Base-by-base conservation (phyloP, 2,329 filamentous ascomycete species). In the Diplodia sapinea region DNA sequence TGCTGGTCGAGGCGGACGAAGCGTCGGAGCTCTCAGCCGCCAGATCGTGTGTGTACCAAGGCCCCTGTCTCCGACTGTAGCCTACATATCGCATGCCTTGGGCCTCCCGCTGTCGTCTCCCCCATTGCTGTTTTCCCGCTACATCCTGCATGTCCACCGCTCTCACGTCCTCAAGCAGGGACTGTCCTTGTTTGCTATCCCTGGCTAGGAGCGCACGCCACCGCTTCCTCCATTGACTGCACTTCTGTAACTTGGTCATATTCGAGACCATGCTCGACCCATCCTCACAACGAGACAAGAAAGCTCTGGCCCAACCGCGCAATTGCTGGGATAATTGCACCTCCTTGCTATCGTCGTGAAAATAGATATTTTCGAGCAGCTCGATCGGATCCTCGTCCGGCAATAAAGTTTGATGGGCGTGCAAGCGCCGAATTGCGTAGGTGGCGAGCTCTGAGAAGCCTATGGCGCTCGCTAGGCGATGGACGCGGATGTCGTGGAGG, bases 391-490 rank as follows among this genome's bases (percentile, higher is more conserved):
- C 43, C 31, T 63, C 59, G 31, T 51, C 43, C 6, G 43, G 29
- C 9, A 31, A 26, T 7, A 51, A 6, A 3, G 47, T n/a, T 4
- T 13, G 29, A n/a, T 13, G 17, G 11, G 7, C 6, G 47, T 51
- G 51, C 59, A 63, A 70, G 1, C 78, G 73, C 1, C 74, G 57
- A 9, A 82, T 69, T 5, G 78, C 76, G 36, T 78, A 72, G 1
- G 57, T 68, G 43, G 74, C 74, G 43, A 81, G 72, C 55, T 82
- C 80, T 15, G 74, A 71, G 66, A 81, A 81, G 23, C 74, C 72
- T 69, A 80, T 74, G 2, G 69, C 66, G 33, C 69, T 70, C 11
- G 76, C 78, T 5, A 79, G 70, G 68, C 78, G 78, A 71, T 78
- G 71, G 49, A 76, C 70, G 17, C 68, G 68, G 36, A 77, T 72